Base-by-base conservation (phyloP, 768 basidiomycete genomes). In the Arthromyces matolae region DNA sequence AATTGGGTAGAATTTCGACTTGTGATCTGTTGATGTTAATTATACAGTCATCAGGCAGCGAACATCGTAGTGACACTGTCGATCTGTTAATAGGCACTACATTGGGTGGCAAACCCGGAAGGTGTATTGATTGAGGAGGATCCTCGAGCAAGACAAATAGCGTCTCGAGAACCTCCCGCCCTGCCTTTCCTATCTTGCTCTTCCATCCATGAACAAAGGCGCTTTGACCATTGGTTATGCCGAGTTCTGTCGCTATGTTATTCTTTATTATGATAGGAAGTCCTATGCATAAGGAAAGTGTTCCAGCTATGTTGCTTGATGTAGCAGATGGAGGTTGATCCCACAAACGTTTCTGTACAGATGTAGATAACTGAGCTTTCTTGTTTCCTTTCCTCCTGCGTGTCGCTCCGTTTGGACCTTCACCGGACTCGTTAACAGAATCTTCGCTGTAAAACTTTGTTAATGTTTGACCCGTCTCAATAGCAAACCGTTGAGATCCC, bases 181-280 rank as follows among this genome's bases (percentile, higher is more conserved):
- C 32, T 33, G 4, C 3, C 4, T 4, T 33, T 33, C 10, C 32
- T 33, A 33, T 33, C 4, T 10, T 10, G 16, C 13, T 13, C 16
- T 33, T 10, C 32, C 32, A 33, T 33, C 32, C 9, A 10, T 33
- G 16, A 13, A 33, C 9, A 10, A 3, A 4, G 3, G 13, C 32
- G 12, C 16, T 16, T 16, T 33, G 32, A 10, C 32, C 32, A 33
- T 33, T 33, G 4, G 32, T 33, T 33, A 33, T 33, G 16, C 32
- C 16, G 10, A 33, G 32, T 12, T 23, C 23, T 8, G 49, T 50
- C 7, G 57, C 61, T 14, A 34, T 25, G 47, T 62, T 62, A 36
- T 56, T 29, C 4, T 49, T 16, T 16, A 63, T 58, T 24, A 61
- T 54, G 1, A 63, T 43, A 18, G 65, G 66, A 28, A 60, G 52